These are phyloP conservation scores for Chalciporus piperatus DNA, from an alignment of 768 basidiomycete species.

Conservation along the genomic window DNA sequence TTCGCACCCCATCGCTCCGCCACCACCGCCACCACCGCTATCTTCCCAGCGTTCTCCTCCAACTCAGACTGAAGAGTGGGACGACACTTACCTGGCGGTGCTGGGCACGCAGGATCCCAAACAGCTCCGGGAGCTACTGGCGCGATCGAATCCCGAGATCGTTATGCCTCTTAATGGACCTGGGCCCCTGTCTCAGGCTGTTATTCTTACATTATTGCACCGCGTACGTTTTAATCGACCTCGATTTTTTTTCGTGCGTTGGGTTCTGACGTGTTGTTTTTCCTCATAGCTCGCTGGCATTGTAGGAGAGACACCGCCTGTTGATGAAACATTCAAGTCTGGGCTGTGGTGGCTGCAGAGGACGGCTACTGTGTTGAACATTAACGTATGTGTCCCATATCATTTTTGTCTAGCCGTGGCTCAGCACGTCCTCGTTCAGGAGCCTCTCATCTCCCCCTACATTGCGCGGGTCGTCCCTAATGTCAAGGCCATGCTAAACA, in stretches of 20 bases:
- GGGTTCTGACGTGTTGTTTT: background rate
- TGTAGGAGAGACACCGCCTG: constrained; percentile 71
- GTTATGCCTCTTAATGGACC: constrained; percentile 75
- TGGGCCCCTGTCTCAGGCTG: constrained; percentile 76
- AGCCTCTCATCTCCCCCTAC: constrained; percentile 80
- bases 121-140: constrained; percentile 72
- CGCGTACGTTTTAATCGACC: constrained; percentile 49
- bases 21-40: constrained; percentile 42
- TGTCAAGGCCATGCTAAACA: constrained; percentile 72
- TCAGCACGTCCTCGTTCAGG: constrained; percentile 36
- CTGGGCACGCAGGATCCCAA: constrained; percentile 70
- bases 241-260: background rate
- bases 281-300: constrained; percentile 62
- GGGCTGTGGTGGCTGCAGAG: constrained; percentile 88
- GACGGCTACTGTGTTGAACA: constrained; percentile 64
- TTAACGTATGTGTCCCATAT: constrained; percentile 48
- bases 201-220: constrained; percentile 79
- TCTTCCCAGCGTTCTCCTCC: constrained; percentile 51
- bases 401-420: background rate
- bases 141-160: constrained; percentile 72
- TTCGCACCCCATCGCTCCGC: constrained; percentile 73
- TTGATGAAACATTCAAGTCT: constrained; percentile 78
- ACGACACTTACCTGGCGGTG: constrained; percentile 75
- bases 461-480: constrained; percentile 77
- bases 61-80: constrained; percentile 74